phyloP scores from a whole-genome alignment of 1,284 basidiomycete species.

The Ustilago tritici region DNA sequence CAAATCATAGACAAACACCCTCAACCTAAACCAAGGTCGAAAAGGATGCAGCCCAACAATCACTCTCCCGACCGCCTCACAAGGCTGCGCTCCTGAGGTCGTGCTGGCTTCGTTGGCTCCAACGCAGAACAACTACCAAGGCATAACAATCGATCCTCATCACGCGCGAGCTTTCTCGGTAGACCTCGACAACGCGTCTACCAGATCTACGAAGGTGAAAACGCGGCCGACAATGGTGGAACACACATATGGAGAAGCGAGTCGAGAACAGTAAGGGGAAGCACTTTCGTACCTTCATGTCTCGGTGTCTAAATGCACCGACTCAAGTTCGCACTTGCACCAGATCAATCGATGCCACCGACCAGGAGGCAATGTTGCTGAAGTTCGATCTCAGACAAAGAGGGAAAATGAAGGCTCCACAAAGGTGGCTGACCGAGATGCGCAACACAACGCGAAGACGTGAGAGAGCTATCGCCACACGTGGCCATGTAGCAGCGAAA shows the following conservation, averaged over 20 bases:
- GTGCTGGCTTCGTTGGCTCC: constrained; percentile 27
- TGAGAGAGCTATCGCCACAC: too few species aligned
- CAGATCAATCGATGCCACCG: too few species aligned
- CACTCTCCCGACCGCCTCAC: constrained; percentile 23
- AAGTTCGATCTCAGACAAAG: too few species aligned
- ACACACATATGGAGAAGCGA: constrained; percentile 32
- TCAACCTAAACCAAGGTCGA: constrained; percentile 9
- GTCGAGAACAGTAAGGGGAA: constrained; percentile 38
- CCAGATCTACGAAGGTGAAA: constrained; percentile 26
- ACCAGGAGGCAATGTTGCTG: too few species aligned
- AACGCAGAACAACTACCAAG: constrained; percentile 15
- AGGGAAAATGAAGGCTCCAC: too few species aligned
- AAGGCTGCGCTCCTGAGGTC: constrained; percentile 28
- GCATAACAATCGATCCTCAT: constrained; percentile 31
- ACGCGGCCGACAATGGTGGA: background rate
- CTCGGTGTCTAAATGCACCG: too few species aligned
- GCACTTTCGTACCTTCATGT: background rate
- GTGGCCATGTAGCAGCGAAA: too few species aligned
- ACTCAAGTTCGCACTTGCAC: too few species aligned
- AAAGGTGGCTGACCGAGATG: too few species aligned
- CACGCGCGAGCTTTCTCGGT: constrained; percentile 46
- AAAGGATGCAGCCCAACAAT: background rate
- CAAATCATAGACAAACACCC: background rate
- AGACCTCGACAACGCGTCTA: constrained; percentile 43
- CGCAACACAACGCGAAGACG: too few species aligned